These are phyloP conservation scores for Kodamaea fungicola DNA, from an alignment of 1,139 yeast genomes.

Conservation along the genomic window DNA sequence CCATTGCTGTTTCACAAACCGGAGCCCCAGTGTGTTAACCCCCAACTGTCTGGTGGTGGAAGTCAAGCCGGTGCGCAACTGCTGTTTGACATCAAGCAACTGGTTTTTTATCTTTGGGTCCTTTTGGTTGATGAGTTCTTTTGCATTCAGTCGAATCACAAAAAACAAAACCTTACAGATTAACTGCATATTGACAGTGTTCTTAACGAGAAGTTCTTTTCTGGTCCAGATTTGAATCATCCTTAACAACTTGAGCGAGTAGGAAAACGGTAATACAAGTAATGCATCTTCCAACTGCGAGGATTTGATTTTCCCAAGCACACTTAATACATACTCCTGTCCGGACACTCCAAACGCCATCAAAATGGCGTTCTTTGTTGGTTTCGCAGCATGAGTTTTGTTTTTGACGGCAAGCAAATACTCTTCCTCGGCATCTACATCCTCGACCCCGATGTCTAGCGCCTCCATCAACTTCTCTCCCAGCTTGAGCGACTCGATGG, in stretches of 20 bases:
- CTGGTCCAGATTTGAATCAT: conserved; percentile 77
- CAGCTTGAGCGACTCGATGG: conserved; percentile 87
- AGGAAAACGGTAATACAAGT: conserved; percentile 85
- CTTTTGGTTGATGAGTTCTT: conserved; percentile 66
- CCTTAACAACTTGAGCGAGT: conserved; percentile 63
- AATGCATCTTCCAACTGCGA: conserved; percentile 91
- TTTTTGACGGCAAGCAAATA: conserved; percentile 38
- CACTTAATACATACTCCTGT: conserved; percentile 73
- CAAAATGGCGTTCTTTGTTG: conserved; percentile 66
- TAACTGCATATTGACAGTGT: conserved; percentile 51
- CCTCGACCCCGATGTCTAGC: conserved; percentile 74
- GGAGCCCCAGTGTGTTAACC: conserved; percentile 82
- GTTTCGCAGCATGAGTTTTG: conserved; percentile 50
- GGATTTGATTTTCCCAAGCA: conserved; percentile 65
- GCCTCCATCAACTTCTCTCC: conserved; percentile 95
- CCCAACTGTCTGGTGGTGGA: conserved; percentile 63
- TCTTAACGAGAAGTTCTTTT: conserved; percentile 38
- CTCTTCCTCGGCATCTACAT: conserved; percentile 55
- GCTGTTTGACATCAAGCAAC: conserved; percentile 53
- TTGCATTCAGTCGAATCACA: conserved; percentile 67
- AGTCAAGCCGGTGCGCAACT: conserved; percentile 52
- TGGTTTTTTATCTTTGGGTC: conserved; percentile 61
- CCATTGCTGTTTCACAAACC: conserved; percentile 76
- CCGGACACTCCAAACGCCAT: conserved; percentile 70
- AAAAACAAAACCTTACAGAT: conserved; percentile 76